Conservation (phyloP, 768 basidiomycete genomes). For the Hemileccinum rubropunctum region DNA sequence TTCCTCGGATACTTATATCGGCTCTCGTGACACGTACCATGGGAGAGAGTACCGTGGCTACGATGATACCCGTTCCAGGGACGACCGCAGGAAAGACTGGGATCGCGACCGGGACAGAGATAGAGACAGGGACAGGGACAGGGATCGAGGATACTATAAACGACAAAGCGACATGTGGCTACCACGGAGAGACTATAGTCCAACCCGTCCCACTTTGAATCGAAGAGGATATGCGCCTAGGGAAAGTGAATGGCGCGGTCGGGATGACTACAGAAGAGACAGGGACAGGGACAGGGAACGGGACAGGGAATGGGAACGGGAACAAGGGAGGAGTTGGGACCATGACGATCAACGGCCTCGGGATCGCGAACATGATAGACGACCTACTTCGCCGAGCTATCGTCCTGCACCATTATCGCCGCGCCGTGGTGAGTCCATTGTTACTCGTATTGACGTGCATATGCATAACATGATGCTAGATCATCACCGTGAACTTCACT, state of each 20-base stretch:
- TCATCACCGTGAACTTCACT: conserved; percentile 6
- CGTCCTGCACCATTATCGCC: conserved; percentile 22
- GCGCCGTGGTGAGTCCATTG: conserved; percentile 22
- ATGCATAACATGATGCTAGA: conserved; percentile 10
- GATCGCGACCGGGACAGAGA: conserved; percentile 22
- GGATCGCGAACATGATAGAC: conserved; percentile 24
- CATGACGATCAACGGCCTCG: conserved; percentile 17
- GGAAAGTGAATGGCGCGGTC: conserved; percentile 17
- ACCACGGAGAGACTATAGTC: conserved; percentile 15
- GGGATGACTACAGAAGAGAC: conserved; percentile 24
- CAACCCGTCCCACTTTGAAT: conserved; percentile 8
- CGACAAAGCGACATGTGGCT: conserved; percentile 18
- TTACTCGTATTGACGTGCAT: not conserved
- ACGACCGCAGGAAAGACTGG: conserved; percentile 27
- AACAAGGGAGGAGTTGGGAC: conserved; percentile 22
- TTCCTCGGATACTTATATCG: conserved; percentile 14
- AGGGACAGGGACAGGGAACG: conserved; percentile 18
- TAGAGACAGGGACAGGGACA: conserved; percentile 19
- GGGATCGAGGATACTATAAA: conserved; percentile 19
- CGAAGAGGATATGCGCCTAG: conserved; percentile 16
- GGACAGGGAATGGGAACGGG: conserved; percentile 19
- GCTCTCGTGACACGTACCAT: conserved; percentile 19
- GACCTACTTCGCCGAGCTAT: conserved; percentile 15
- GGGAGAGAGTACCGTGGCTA: conserved; percentile 18
- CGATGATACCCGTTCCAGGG: conserved; percentile 19